Evolutionary conservation across 2,329 filamentous ascomycete genomes (phyloP), one percentile per base, ranked within the genome.

Genomic region (Penicillium sp.): DNA sequence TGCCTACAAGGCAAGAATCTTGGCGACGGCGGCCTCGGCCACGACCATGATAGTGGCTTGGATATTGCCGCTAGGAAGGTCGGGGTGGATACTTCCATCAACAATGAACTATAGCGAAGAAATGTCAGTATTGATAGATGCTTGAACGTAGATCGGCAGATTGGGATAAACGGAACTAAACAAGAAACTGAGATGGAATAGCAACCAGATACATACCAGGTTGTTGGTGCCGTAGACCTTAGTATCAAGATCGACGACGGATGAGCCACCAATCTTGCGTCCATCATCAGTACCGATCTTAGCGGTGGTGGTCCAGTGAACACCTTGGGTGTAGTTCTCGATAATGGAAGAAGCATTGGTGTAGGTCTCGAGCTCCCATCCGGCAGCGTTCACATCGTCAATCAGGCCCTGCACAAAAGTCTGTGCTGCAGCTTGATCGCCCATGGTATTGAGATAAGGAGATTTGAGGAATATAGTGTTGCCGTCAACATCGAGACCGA

Each of bases 141-240:
- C 8, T 27, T 27, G 24, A 27, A 27, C 8, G 24, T 27, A 8
- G 24, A 34, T 2, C 11, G 8, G 14, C 5, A 34, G 10, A 34
- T 14, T 10, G 5, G 4, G 32, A 34, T 7, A 11, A 14, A 27
- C 5, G 9, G 9, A 13, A 10, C 7, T 14, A 29, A 32, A 21
- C 4, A 13, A 18, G 21, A n/a, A 36, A 21, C 27, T 18, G 1
- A 2, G 36, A 54, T 50, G 53, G 85, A 86, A 34, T 11, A 14
- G 32, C 32, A 34, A 14, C 32, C 32, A 34, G 11, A 34, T 34
- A 46, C 49, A 43, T 52, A 56, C 59, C 56, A 88, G 75, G 71
- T 88, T 88, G 63, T 88, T 83, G 0, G 82, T 88, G 39, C 85
- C 86, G 63, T 83, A 88, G 6, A 88, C 84, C 70, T 82, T 83